These are phyloP conservation scores for Yamadazyma songkhlaensis DNA, from an alignment of 1,139 yeast species.

Conservation along the genomic window DNA sequence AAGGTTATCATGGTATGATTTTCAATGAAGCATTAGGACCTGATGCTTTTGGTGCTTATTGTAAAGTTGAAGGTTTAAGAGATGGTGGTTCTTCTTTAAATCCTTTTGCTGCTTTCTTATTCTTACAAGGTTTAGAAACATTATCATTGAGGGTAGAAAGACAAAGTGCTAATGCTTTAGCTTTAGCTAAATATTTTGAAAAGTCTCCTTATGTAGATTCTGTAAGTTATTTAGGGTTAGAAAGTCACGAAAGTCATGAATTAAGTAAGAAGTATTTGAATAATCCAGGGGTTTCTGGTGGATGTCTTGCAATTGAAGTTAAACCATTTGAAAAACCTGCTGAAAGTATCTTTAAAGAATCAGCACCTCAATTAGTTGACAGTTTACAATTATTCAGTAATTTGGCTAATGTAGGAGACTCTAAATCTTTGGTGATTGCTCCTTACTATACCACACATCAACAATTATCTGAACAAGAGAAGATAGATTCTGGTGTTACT, in stretches of 20 bases:
- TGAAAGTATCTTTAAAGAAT: constrained; percentile 59
- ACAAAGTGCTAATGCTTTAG: constrained; percentile 81
- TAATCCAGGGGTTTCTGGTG: constrained; percentile 70
- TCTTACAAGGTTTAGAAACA: constrained; percentile 91
- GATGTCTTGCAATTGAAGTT: constrained; percentile 86
- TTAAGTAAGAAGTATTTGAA: constrained; percentile 76
- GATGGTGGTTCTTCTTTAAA: constrained; percentile 88
- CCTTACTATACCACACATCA: constrained; percentile 96
- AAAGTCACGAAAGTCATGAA: constrained; percentile 78
- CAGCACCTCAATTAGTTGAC: constrained; percentile 84
- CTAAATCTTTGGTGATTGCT: constrained; percentile 90
- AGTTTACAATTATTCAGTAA: constrained; percentile 79
- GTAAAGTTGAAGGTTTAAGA: constrained; percentile 82
- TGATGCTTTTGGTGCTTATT: constrained; percentile 75
- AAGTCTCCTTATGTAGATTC: constrained; percentile 69
- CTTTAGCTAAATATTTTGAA: constrained; percentile 76
- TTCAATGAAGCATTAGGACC: constrained; percentile 81
- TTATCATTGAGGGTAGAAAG: constrained; percentile 91
- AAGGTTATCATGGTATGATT: constrained; percentile 88
- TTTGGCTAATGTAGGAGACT: constrained; percentile 95
- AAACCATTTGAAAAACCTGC: constrained; percentile 43
- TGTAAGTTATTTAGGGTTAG: constrained; percentile 92
- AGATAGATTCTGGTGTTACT: constrained; percentile 77
- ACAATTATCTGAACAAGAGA: constrained; percentile 82
- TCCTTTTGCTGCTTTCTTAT: constrained; percentile 85